Percentiles rank a stretch among this genome's conserved stretches.
Conservation (phyloP, 2,329 filamentous ascomycete species). For the Scedosporium aurantiacum region DNA sequence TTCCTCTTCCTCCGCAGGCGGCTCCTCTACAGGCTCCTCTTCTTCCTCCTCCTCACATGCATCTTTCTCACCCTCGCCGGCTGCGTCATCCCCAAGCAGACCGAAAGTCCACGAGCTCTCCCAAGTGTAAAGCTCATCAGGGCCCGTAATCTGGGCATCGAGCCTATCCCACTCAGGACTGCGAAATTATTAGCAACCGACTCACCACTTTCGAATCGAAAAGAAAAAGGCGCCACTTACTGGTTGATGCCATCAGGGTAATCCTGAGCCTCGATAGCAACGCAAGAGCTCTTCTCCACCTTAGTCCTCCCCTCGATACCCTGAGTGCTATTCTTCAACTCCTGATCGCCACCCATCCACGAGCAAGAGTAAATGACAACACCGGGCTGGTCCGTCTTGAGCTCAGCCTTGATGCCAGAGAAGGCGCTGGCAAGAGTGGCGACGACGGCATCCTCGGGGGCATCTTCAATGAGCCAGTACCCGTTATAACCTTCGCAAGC, state of each 20-base stretch:
- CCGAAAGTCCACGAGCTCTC: constrained; percentile 34
- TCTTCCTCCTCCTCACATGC: neutral
- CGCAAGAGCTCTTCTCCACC: constrained; percentile 52
- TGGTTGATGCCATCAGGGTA: constrained; percentile 71
- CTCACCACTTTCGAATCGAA: neutral
- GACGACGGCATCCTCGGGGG: constrained; percentile 26
- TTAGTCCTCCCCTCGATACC: constrained; percentile 31
- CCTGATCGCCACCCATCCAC: constrained; percentile 37
- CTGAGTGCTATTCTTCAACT: constrained; percentile 46
- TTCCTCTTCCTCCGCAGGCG: neutral
- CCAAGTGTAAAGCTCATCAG: constrained; percentile 29
- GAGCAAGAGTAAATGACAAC: constrained; percentile 62
- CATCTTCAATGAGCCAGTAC: constrained; percentile 34
- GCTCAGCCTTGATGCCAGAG: constrained; percentile 58
- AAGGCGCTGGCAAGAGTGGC: constrained; percentile 49
- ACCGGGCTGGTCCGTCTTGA: constrained; percentile 59
- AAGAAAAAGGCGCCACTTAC: constrained; percentile 20
- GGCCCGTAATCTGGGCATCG: constrained; percentile 27
- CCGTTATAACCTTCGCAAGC: constrained; percentile 66
- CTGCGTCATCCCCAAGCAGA: constrained; percentile 1
- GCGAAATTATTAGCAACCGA: constrained; percentile 10
- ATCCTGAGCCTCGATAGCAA: constrained; percentile 68
- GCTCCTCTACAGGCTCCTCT: neutral
- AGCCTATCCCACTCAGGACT: constrained; percentile 34
- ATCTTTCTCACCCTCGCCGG: neutral